A percentile compares a stretch with the other conserved stretches of the same genome.
Conservation (phyloP, 2,329 filamentous ascomycete genomes). For the Fusarium graminum region DNA sequence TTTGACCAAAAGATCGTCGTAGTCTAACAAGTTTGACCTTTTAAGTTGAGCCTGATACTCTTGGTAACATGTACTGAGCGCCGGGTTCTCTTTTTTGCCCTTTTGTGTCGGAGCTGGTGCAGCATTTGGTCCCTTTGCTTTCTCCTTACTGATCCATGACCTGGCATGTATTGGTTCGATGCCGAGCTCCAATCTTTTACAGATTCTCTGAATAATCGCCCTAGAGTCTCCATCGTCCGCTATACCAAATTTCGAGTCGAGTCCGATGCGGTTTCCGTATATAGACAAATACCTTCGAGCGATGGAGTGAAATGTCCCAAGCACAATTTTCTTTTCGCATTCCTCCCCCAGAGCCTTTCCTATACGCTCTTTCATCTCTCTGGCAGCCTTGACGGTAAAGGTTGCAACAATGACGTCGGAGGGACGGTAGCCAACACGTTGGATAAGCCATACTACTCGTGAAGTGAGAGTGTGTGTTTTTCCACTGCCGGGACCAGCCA, state of each 20-base stretch:
- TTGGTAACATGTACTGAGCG: constrained; percentile 75
- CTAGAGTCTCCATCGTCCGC: constrained; percentile 86
- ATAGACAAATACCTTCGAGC: constrained; percentile 84
- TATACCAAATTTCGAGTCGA: constrained; percentile 88
- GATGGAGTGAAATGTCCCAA: constrained; percentile 97
- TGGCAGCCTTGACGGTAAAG: constrained; percentile 95
- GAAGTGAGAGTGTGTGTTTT: constrained; percentile 97
- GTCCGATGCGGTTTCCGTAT: constrained; percentile 87
- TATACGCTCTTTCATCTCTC: constrained; percentile 92
- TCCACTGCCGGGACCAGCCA: constrained; percentile 78
- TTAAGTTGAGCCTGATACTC: constrained; percentile 84
- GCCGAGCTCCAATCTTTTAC: constrained; percentile 76
- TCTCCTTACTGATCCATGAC: constrained; percentile 79
- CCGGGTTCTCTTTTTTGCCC: constrained; percentile 61
- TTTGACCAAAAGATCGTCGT: constrained; percentile 89
- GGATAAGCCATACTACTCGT: constrained; percentile 89
- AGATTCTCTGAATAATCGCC: constrained; percentile 83
- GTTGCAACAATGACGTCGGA: constrained; percentile 95
- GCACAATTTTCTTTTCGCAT: constrained; percentile 79
- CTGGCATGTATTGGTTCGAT: constrained; percentile 80
- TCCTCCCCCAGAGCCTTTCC: constrained; percentile 83
- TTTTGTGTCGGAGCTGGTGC: constrained; percentile 57
- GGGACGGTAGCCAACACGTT: constrained; percentile 77
- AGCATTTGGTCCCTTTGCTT: constrained; percentile 67
- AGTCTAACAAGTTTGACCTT: constrained; percentile 87